Percentiles rank a stretch among this genome's conserved stretches.
phyloP scores from a whole-genome alignment of 345 rosid genomes.

The Durio zibethinus region DNA sequence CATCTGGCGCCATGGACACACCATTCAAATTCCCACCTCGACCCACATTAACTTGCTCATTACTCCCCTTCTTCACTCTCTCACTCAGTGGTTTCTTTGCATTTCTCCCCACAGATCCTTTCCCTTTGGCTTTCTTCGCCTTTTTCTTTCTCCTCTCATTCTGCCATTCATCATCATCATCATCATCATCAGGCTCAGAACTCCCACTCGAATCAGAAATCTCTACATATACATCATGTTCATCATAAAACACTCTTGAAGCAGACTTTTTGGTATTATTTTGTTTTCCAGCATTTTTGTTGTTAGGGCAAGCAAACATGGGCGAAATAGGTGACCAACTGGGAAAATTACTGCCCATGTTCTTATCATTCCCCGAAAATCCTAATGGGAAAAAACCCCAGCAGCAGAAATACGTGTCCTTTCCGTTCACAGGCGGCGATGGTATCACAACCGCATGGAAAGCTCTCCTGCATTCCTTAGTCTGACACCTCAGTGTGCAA shows the following conservation, averaged over 20 bases:
- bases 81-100: slow-evolving; percentile 37
- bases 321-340: slow-evolving; percentile 79
- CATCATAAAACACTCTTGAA: slow-evolving; percentile 42
- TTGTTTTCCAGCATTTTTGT: slow-evolving; percentile 19
- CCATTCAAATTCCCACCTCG: slow-evolving; percentile 19
- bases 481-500: slow-evolving; percentile 66
- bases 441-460: slow-evolving; percentile 66
- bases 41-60: slow-evolving; percentile 22
- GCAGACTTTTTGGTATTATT: slow-evolving; percentile 14
- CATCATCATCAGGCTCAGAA: slow-evolving; percentile 33
- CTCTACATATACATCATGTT: slow-evolving; percentile 53
- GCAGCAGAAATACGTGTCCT: slow-evolving; percentile 60
- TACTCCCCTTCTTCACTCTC: slow-evolving; percentile 33
- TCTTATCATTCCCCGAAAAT: slow-evolving; percentile 34
- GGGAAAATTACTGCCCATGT: slow-evolving; percentile 23
- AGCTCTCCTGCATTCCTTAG: slow-evolving; percentile 53
- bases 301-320: slow-evolving; percentile 46
- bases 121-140: slow-evolving; percentile 38
- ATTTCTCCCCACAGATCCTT: slow-evolving; percentile 35
- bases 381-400: slow-evolving; percentile 87
- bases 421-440: slow-evolving; percentile 60
- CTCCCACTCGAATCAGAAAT: slow-evolving; percentile 53
- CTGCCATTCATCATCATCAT: slow-evolving; percentile 56
- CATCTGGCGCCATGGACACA: slow-evolving; percentile 24
- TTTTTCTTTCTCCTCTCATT: slow-evolving; percentile 32